Base-by-base conservation (phyloP, 2,329 filamentous ascomycete genomes). In the Gnomoniopsis smithogilvyi region DNA sequence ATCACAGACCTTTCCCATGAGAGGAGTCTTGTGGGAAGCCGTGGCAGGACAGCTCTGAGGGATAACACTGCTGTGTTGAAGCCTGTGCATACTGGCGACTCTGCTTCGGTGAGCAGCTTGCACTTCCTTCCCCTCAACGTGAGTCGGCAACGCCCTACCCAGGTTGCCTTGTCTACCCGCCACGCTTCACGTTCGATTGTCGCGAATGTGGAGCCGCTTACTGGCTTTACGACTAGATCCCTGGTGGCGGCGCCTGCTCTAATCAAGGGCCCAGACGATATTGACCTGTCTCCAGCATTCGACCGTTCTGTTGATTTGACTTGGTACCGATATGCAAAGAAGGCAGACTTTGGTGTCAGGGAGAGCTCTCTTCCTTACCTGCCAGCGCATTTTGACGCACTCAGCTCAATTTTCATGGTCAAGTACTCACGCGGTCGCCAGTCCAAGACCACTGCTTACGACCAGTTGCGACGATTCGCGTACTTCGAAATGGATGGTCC, bases 231-330 rank as follows among this genome's bases (percentile, higher is more conserved):
- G 10, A 34, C 54, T 8, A 48, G 36, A 34, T 6, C n/a, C n/a
- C 34, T 51, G 19, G 36, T 22, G 7, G n/a, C 47, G 21, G 54
- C 19, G 12, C 22, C 46, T 43, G 36, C 26, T 21, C 21, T 21
- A n/a, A 33, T 22, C 14, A 30, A 34, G 8, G 54, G 11, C 17
- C 19, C 14, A 11, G 17, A 43, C 2, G 61, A 61, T 21, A 30
- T 47, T 6, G 73, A 69, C 45, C 71, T 74, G 51, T 33, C 45
- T 36, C 61, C 64, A 2, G 54, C 64, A 1, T 67, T 65, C 51
- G 66, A 67, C 52, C 65, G 66, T 14, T 63, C 57, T 2, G 61
- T 65, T 15, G 66, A 67, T 26, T n/a, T 66, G 10, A 34, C 59
- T 6, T 67, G 64, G 66, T 41, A 58, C 19, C 51, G 51, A 8